Base-by-base conservation (phyloP, 108 stramenopile species). In the Nitzschia putrida region DNA sequence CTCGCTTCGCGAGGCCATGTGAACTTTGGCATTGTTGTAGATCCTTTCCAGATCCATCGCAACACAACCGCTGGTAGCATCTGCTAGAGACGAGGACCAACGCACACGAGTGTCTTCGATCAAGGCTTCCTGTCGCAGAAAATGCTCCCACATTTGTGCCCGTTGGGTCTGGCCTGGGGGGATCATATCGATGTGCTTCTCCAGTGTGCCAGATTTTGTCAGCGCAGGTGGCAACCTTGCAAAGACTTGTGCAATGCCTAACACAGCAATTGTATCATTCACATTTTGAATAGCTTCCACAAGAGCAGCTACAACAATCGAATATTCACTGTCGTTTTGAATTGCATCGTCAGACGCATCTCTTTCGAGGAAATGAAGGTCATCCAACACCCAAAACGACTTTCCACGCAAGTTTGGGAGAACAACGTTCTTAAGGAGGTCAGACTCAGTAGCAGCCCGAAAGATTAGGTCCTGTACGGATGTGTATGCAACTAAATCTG, bases 151-250 rank as follows among this genome's bases (percentile, higher is more conserved):
- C 7, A 91, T 88, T 10, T 67, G 64, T 55, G 63, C 55, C 53
- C 93, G 69, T 70, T 94, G 88, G 11, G 6, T 6, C 26, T 91
- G 85, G 22, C 86, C 85, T 0, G 93, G 90, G n/a, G 88, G 75
- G 23, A 75, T 14, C 87, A 94, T 88, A 9, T 71, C 39, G 5
- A 91, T 60, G 47, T 66, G 61, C 61, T 88, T 89, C 54, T 93
- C 92, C 47, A 93, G 76, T 12, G 89, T 75, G n/a, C 84, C 83
- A 40, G 78, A 72, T 41, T 85, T 85, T 26, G 81, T 79, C 21
- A 93, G 78, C 43, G 67, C 72, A 14, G 65, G 9, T 25, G 89
- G 83, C 18, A 90, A 59, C 53, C 74, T 76, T n/a, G 72, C 61
- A 0, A 72, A 37, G 20, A 55, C 58, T 38, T 78, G 86, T 29